Conservation (phyloP, 139 green algal species). For the Coccomyxa sp. region DNA sequence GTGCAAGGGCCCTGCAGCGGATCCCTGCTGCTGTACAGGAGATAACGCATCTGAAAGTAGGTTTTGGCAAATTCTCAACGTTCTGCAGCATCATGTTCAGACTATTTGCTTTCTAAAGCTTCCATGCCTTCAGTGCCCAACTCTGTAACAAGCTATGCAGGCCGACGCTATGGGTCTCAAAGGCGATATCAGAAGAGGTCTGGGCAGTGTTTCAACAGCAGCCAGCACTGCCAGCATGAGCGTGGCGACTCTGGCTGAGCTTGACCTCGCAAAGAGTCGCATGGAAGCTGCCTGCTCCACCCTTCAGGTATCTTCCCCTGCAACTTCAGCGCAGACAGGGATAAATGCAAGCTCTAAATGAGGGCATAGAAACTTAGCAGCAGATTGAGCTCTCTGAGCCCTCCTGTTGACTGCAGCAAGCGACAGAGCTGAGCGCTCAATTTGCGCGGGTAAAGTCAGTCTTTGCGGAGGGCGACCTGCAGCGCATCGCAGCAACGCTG, state of each 20-base stretch:
- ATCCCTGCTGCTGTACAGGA: conserved; percentile 85
- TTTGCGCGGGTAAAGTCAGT: conserved; percentile 75
- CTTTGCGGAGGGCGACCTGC: conserved; percentile 70
- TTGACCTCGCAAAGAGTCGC: conserved; percentile 71
- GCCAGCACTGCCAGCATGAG: background rate
- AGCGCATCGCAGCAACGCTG: conserved; percentile 72
- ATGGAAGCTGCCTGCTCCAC: conserved; percentile 82
- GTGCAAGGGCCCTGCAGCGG: conserved; percentile 55
- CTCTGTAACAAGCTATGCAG: too few species aligned
- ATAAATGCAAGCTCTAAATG: too few species aligned
- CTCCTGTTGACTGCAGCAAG: too few species aligned
- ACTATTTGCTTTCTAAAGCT: background rate
- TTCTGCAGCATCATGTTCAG: background rate
- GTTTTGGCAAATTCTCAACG: background rate
- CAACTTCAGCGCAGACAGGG: too few species aligned
- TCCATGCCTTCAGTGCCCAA: too few species aligned
- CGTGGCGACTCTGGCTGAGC: conserved; percentile 32
- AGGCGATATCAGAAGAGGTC: conserved; percentile 13
- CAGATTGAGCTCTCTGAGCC: too few species aligned
- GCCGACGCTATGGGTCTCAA: conserved; percentile 50
- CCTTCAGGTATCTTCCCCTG: conserved; percentile 40
- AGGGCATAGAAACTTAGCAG: too few species aligned
- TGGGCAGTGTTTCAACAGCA: conserved; percentile 19
- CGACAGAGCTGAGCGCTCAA: conserved; percentile 77
- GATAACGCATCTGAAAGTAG: conserved; percentile 47